These are phyloP conservation scores for Periconia sp. DNA, from an alignment of 2,329 filamentous ascomycete genomes.

Conservation along the genomic window DNA sequence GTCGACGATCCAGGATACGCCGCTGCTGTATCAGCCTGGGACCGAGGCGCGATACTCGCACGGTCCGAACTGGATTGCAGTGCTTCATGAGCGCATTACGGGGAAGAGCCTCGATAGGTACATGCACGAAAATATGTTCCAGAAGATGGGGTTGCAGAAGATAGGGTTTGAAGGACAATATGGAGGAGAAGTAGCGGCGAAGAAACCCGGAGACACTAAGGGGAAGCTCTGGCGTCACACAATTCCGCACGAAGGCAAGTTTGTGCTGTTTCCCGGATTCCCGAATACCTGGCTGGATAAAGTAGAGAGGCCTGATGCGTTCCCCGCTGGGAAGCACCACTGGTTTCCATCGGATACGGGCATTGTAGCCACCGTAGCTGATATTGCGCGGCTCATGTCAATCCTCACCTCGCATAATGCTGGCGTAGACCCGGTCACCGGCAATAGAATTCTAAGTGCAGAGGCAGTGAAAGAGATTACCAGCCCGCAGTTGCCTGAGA, in stretches of 20 bases:
- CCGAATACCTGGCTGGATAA: conserved; percentile 11
- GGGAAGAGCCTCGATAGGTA: conserved; percentile 36
- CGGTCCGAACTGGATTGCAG: conserved; percentile 54
- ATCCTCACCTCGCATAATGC: conserved; percentile 19
- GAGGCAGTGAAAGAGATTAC: conserved; percentile 14
- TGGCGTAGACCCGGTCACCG: conserved; percentile 17
- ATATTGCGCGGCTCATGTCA: conserved; percentile 17
- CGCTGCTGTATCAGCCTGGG: conserved; percentile 45
- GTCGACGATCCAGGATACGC: conserved; percentile 13
- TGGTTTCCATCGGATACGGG: conserved; percentile 20
- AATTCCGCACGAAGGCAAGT: conserved; percentile 52
- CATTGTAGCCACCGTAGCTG: conserved; percentile 15
- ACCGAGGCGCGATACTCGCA: conserved; percentile 54
- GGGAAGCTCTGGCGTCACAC: background rate
- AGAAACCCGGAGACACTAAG: conserved; percentile 11
- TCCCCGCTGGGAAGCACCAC: conserved; percentile 18
- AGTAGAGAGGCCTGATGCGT: conserved; percentile 10
- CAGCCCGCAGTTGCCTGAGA: conserved; percentile 14
- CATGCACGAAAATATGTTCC: conserved; percentile 22
- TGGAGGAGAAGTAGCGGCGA: conserved; percentile 43
- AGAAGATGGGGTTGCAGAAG: conserved; percentile 11
- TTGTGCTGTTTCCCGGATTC: conserved; percentile 7
- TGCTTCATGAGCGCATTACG: conserved; percentile 48
- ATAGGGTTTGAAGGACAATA: conserved; percentile 18
- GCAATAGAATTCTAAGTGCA: conserved; percentile 12